Percentiles rank a stretch among this genome's conserved stretches.
Conservation (phyloP, 2,329 filamentous ascomycete genomes). For the Calonectria ilicicola region DNA sequence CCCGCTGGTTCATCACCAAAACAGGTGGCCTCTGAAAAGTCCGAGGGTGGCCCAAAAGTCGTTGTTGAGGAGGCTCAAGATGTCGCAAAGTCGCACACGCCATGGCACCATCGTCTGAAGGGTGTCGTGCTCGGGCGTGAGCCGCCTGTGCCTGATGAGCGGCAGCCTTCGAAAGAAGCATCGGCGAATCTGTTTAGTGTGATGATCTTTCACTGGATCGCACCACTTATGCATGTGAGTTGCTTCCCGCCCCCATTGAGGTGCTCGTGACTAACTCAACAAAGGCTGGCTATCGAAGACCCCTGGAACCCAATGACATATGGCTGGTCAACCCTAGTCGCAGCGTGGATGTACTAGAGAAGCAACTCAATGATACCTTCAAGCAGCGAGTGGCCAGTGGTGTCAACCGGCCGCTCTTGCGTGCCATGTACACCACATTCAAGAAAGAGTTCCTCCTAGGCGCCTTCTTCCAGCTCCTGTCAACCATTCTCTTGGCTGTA, state of each 20-base stretch:
- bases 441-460: constrained; percentile 4
- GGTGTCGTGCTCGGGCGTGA: not conserved
- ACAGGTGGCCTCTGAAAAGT: not conserved
- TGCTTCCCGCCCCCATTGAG: not conserved
- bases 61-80: not conserved
- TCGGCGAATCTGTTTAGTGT: not conserved
- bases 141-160: not conserved
- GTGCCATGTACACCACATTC: constrained; percentile 6
- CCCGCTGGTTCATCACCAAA: not conserved
- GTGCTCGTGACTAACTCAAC: not conserved
- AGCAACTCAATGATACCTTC: not conserved
- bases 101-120: not conserved
- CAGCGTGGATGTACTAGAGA: not conserved
- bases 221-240: constrained; percentile 13
- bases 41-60: not conserved
- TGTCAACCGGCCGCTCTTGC: not conserved
- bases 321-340: constrained; percentile 9
- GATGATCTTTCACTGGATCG: constrained; percentile 10
- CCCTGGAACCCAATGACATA: constrained; percentile 8
- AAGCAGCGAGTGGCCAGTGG: not conserved
- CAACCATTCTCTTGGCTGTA: not conserved
- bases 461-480: not conserved
- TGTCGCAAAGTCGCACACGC: not conserved
- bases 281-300: constrained; percentile 9
- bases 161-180: not conserved